A percentile compares a stretch with the other conserved stretches of the same genome.
Evolutionary conservation across 176 grass and related monocot genomes (phyloP).

Genomic region (Chloris gayana): DNA sequence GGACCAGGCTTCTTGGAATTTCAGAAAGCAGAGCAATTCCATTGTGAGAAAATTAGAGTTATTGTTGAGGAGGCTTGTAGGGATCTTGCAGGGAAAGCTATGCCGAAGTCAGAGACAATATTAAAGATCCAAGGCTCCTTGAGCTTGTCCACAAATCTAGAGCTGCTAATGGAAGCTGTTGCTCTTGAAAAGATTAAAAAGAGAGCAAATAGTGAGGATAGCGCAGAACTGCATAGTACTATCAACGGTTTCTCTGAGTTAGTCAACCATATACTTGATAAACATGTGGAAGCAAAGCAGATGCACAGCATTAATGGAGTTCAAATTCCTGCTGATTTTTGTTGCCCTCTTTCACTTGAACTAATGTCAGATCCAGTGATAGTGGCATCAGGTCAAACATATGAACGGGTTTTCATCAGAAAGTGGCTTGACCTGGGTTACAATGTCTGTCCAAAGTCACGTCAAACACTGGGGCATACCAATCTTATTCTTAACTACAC

Average conservation of each 20-base stretch:
- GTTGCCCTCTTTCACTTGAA: slow-evolving; percentile 76
- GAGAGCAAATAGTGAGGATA: slow-evolving; percentile 16
- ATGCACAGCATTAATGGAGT: slow-evolving; percentile 60
- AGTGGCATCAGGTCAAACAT: slow-evolving; percentile 80
- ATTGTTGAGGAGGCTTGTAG: slow-evolving; percentile 37
- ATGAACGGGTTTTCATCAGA: slow-evolving; percentile 68
- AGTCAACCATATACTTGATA: slow-evolving; percentile 52
- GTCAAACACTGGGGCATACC: slow-evolving; percentile 62
- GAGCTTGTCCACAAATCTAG: slow-evolving; percentile 57
- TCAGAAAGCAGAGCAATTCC: slow-evolving; percentile 37
- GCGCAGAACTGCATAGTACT: slow-evolving; percentile 23
- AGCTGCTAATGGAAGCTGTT: slow-evolving; percentile 55
- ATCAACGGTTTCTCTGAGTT: slow-evolving; percentile 35
- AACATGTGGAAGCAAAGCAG: slow-evolving; percentile 53
- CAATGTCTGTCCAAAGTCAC: slow-evolving; percentile 76
- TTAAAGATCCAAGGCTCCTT: slow-evolving; percentile 43
- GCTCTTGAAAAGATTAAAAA: slow-evolving; percentile 47
- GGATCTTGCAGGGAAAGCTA: slow-evolving; percentile 30
- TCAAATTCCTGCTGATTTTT: slow-evolving; percentile 76
- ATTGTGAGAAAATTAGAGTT: slow-evolving; percentile 36
- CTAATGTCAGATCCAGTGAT: slow-evolving; percentile 92
- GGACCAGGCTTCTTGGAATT: neutral
- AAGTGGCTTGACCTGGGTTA: slow-evolving; percentile 86
- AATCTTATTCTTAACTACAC: slow-evolving; percentile 93
- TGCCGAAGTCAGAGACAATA: slow-evolving; percentile 42